phyloP scores from a whole-genome alignment of 2,329 filamentous ascomycete species.

The Ophiostoma himal-ulmi region DNA sequence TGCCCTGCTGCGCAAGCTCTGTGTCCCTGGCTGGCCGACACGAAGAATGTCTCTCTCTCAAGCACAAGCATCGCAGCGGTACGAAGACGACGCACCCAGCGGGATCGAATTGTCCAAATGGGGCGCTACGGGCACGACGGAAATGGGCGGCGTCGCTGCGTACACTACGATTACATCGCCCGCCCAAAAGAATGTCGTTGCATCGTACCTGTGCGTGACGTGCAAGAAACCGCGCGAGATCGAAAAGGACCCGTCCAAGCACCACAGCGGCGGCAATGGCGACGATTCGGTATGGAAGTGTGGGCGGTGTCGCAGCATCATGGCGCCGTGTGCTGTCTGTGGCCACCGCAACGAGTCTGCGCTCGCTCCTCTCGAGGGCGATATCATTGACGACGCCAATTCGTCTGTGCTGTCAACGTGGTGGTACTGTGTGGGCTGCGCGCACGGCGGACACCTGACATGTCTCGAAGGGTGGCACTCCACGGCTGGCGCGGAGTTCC shows the following conservation, averaged over 20 bases:
- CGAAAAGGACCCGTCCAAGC: conserved; percentile 34
- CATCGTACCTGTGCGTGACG: conserved; percentile 48
- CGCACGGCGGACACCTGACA: conserved; percentile 56
- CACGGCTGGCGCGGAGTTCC: background rate
- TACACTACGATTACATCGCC: conserved; percentile 44
- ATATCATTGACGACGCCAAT: too few relatives aligned
- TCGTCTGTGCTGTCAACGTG: conserved; percentile 41
- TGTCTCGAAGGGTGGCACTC: conserved; percentile 56
- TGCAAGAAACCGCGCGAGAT: conserved; percentile 54
- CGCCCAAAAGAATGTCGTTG: conserved; percentile 51
- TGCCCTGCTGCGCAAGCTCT: conserved; percentile 55
- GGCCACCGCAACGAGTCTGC: conserved; percentile 44
- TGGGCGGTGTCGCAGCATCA: conserved; percentile 47
- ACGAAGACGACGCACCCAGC: background rate
- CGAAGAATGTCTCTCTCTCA: background rate
- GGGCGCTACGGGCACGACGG: conserved; percentile 46
- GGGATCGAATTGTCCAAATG: conserved; percentile 42
- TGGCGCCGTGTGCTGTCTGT: conserved; percentile 56
- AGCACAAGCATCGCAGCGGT: background rate
- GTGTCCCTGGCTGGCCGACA: conserved; percentile 50
- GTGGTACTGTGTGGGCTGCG: conserved; percentile 60
- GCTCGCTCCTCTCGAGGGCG: background rate
- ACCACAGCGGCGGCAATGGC: background rate
- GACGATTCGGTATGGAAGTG: conserved; percentile 47
- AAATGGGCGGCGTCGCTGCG: background rate